These are phyloP conservation scores for Amphibolis antarctica DNA, from an alignment of 106 monocot species.

Conservation along the genomic window DNA sequence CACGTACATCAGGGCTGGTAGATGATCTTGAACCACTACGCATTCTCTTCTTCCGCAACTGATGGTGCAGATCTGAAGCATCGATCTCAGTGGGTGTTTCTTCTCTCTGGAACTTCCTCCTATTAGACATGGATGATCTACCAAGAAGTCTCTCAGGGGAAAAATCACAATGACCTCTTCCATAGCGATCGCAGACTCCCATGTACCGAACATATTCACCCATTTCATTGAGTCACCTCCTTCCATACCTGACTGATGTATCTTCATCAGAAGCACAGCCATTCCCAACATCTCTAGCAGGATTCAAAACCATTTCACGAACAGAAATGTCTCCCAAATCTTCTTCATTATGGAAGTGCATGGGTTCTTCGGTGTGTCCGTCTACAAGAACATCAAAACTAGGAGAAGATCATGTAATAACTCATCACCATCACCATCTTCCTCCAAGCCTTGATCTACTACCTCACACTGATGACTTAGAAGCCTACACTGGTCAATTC, in stretches of 20 bases:
- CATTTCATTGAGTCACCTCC: constrained; percentile 11
- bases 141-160: constrained; percentile 35
- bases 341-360: constrained; percentile 33
- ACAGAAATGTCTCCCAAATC: constrained; percentile 12
- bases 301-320: not conserved
- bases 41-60: constrained; percentile 56
- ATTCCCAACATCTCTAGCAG: constrained; percentile 12
- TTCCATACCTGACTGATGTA: constrained; percentile 20
- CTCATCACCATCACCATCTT: constrained; percentile 43
- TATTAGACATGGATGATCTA: constrained; percentile 8
- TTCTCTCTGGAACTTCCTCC: constrained; percentile 17
- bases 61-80: constrained; percentile 59
- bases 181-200: constrained; percentile 7
- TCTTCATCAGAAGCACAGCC: constrained; percentile 20
- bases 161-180: constrained; percentile 15
- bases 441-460: constrained; percentile 23
- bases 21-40: constrained; percentile 19
- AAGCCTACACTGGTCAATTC: constrained; percentile 5
- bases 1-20: constrained; percentile 17
- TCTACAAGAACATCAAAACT: constrained; percentile 53
- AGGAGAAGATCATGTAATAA: constrained; percentile 57
- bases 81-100: constrained; percentile 24
- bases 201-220: constrained; percentile 28
- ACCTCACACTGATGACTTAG: constrained; percentile 11
- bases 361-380: not conserved